Conservation (phyloP, 495 filamentous ascomycete genomes). For the Poronia punctata region DNA sequence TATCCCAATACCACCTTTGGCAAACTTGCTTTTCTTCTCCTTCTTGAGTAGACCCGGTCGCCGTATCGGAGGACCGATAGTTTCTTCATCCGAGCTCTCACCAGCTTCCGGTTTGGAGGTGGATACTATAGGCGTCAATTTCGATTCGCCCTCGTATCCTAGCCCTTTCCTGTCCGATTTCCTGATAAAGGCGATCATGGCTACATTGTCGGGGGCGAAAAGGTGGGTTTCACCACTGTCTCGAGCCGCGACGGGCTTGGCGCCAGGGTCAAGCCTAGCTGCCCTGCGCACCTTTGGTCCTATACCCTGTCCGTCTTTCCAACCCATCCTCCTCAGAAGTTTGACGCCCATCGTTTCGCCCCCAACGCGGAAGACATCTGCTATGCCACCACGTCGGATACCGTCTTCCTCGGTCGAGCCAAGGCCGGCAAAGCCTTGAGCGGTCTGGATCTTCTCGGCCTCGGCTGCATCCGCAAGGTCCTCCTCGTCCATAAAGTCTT, state of each 20-base stretch:
- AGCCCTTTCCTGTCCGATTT: slow-evolving; percentile 80
- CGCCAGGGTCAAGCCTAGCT: slow-evolving; percentile 58
- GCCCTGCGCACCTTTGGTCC: slow-evolving; percentile 79
- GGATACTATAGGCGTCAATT: slow-evolving; percentile 31
- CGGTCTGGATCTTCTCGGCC: slow-evolving; percentile 61
- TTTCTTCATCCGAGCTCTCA: slow-evolving; percentile 48
- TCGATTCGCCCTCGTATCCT: slow-evolving; percentile 65
- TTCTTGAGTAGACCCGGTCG: slow-evolving; percentile 24
- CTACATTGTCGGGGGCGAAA: slow-evolving; percentile 83
- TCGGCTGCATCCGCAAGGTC: slow-evolving; percentile 85
- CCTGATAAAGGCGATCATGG: slow-evolving; percentile 64
- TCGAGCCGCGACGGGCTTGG: slow-evolving; percentile 21
- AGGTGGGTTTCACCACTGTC: slow-evolving; percentile 54
- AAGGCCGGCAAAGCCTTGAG: slow-evolving; percentile 65
- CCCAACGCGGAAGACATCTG: slow-evolving; percentile 65
- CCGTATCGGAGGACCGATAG: slow-evolving; percentile 26
- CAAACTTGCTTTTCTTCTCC: slow-evolving; percentile 43
- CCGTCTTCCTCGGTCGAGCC: slow-evolving; percentile 58
- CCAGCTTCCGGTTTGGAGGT: slow-evolving; percentile 16
- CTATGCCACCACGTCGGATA: slow-evolving; percentile 47
- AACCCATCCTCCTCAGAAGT: slow-evolving; percentile 88
- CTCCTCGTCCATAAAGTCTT: slow-evolving; percentile 99
- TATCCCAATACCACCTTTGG: slow-evolving; percentile 69
- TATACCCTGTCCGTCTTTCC: slow-evolving; percentile 88
- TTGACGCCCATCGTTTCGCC: slow-evolving; percentile 89